phyloP scores from a whole-genome alignment of 2,329 filamentous ascomycete species.

The Mariannaea sp. region DNA sequence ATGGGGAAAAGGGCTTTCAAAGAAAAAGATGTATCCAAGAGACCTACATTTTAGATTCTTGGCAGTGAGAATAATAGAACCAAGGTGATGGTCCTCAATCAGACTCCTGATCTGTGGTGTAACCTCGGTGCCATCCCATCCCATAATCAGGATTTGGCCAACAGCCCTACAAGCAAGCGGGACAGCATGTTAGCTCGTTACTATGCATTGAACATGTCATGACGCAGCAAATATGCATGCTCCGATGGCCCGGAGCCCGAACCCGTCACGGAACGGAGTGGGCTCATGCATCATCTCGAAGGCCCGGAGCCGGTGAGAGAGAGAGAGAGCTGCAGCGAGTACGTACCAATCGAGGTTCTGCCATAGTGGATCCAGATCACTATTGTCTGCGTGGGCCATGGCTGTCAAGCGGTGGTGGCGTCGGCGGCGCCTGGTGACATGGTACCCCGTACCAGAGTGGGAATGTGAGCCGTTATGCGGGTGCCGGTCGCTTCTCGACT shows the following conservation, averaged over 20 bases:
- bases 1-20: no score
- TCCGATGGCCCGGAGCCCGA: conserved; percentile 20
- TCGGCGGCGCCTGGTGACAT: conserved; percentile 35
- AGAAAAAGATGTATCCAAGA: not conserved
- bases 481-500: conserved; percentile 28
- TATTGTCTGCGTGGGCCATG: conserved; percentile 44
- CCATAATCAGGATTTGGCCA: conserved; percentile 81
- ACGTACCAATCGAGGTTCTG: conserved; percentile 77
- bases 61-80: conserved; percentile 81
- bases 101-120: conserved; percentile 81
- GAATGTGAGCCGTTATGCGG: conserved; percentile 13
- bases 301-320: not conserved
- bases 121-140: conserved; percentile 83
- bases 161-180: conserved; percentile 59
- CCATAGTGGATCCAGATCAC: conserved; percentile 66
- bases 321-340: conserved; percentile 1
- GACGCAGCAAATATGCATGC: not conserved
- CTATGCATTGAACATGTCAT: not conserved
- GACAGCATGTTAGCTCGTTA: conserved; percentile 35
- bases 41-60: conserved; percentile 81
- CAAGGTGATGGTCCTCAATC: conserved; percentile 84
- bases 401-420: conserved; percentile 36
- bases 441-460: conserved; percentile 28
- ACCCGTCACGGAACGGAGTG: conserved; percentile 23
- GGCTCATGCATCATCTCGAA: conserved; percentile 2